Evolutionary conservation across 176 grass and related monocot species (phyloP).

Genomic region (Eleusine indica): DNA sequence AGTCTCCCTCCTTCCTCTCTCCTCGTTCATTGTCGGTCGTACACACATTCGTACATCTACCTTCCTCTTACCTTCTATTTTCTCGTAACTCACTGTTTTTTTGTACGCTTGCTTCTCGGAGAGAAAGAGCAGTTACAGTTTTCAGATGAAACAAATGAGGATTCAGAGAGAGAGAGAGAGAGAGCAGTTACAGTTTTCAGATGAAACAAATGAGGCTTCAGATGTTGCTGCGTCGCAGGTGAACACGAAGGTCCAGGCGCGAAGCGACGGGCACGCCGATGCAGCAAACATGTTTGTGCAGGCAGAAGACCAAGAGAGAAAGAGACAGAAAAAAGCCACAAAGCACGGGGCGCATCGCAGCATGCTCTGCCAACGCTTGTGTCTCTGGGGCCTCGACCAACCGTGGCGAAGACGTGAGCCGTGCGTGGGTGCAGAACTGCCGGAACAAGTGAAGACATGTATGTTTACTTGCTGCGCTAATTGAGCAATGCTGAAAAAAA

Average conservation of each 20-base stretch:
- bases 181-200: neutral
- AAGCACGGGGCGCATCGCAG: neutral
- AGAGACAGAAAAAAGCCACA: neutral
- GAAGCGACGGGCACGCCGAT: neutral
- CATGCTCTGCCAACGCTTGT: neutral
- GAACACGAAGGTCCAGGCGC: neutral
- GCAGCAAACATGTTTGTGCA: neutral
- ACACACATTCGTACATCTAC: neutral
- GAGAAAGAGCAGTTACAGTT: neutral
- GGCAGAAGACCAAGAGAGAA: neutral
- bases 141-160: neutral
- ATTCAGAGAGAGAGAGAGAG: neutral
- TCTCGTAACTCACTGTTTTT: too few relatives aligned
- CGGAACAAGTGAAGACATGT: neutral
- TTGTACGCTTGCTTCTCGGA: too few relatives aligned
- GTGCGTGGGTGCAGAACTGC: neutral
- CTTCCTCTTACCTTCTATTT: neutral
- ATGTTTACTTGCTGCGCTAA: neutral
- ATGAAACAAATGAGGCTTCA: neutral
- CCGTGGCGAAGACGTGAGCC: neutral
- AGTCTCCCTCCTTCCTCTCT: neutral
- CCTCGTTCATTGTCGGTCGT: neutral
- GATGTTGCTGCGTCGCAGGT: neutral
- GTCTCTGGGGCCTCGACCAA: neutral
- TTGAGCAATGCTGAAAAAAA: neutral